Percentiles rank a stretch among this genome's conserved stretches.
phyloP scores from a whole-genome alignment of 352 stramenopile genomes.

The Peronospora farinosa region DNA sequence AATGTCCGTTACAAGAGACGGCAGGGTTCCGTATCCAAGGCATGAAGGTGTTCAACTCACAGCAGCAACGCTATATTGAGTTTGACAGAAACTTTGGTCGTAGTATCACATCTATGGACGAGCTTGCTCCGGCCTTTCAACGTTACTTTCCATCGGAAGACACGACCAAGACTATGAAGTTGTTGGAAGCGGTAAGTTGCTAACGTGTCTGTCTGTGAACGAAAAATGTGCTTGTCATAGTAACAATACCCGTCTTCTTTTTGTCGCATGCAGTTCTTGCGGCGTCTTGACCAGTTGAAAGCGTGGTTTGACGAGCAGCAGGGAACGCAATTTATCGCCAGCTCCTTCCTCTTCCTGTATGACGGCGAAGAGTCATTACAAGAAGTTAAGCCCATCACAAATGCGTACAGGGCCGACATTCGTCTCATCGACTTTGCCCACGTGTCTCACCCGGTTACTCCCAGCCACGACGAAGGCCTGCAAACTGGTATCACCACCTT shows the following conservation, averaged over 20 bases:
- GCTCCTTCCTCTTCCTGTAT: conserved; percentile 93
- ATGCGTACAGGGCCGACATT: conserved; percentile 38
- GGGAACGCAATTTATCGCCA: conserved; percentile 88
- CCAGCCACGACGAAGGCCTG: conserved; percentile 17
- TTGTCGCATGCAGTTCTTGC: conserved; percentile 45
- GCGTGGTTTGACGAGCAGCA: conserved; percentile 60
- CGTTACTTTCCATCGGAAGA: conserved; percentile 69
- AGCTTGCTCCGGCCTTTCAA: conserved; percentile 61
- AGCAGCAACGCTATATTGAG: conserved; percentile 51
- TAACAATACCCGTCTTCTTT: conserved; percentile 7
- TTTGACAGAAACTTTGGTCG: conserved; percentile 87
- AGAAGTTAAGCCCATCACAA: neutral
- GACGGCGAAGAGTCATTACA: conserved; percentile 43
- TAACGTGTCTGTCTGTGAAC: conserved; percentile 1
- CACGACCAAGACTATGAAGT: conserved; percentile 17
- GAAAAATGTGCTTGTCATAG: neutral
- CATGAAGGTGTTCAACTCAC: conserved; percentile 83
- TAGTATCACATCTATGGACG: conserved; percentile 40
- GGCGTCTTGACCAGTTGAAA: conserved; percentile 52
- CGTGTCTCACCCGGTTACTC: conserved; percentile 20
- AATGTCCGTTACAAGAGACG: conserved; percentile 88
- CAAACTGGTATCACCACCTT: conserved; percentile 48
- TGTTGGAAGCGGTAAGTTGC: conserved; percentile 41
- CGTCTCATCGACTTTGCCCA: conserved; percentile 86
- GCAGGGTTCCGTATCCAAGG: conserved; percentile 93